Evolutionary conservation across 495 filamentous ascomycete genomes (phyloP).

Genomic region (Lophium mytilinum): DNA sequence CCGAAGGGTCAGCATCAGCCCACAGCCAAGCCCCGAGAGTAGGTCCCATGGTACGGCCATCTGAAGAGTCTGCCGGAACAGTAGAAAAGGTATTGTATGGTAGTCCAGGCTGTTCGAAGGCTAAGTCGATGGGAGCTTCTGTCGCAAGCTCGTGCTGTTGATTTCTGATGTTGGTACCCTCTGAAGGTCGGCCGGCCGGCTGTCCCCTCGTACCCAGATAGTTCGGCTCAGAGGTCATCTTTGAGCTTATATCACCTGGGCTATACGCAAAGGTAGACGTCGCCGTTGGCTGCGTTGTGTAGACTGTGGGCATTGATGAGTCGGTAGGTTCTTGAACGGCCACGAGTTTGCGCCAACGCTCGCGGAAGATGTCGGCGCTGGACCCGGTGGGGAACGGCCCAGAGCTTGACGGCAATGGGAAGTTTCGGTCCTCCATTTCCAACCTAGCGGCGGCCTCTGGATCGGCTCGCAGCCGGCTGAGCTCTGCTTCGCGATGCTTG

Average conservation of each 20-base stretch:
- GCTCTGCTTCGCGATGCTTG: conserved; percentile 38
- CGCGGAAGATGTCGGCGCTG: conserved; percentile 29
- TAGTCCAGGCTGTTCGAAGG: background rate
- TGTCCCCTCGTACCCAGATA: background rate
- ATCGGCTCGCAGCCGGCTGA: conserved; percentile 34
- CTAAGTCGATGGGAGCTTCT: conserved; percentile 3
- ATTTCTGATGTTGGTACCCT: too few relatives aligned
- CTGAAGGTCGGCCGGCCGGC: conserved; percentile 14
- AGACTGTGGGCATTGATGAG: conserved; percentile 1
- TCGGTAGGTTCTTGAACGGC: background rate
- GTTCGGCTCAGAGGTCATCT: background rate
- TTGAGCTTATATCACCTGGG: background rate
- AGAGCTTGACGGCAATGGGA: conserved; percentile 31
- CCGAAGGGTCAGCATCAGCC: conserved; percentile 26
- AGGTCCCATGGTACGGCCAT: conserved; percentile 2
- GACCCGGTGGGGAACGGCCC: conserved; percentile 27
- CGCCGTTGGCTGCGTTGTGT: background rate
- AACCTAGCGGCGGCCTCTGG: conserved; percentile 25
- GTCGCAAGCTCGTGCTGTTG: too few relatives aligned
- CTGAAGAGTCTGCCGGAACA: background rate
- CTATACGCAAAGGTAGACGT: too few relatives aligned
- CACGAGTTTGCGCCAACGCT: conserved; percentile 37
- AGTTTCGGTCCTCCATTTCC: conserved; percentile 29
- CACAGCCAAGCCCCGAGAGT: conserved; percentile 31
- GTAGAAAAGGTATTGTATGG: conserved; percentile 4